Base-by-base conservation (phyloP, 169 alveolate genomes). In the Eimeria necatrix region DNA sequence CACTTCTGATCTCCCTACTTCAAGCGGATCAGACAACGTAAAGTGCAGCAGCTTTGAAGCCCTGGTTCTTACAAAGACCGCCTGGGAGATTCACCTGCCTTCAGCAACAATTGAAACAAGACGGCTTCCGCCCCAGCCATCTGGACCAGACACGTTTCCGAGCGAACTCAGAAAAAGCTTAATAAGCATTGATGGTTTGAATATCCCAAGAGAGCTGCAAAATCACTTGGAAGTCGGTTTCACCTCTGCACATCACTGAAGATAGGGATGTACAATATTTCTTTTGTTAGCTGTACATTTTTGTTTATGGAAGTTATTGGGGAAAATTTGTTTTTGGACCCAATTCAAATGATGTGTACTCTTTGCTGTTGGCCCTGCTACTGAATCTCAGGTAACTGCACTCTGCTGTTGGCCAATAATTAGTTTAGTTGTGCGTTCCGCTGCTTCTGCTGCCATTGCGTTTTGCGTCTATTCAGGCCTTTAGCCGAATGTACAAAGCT, bases 31-130 rank as follows among this genome's bases (percentile, higher is more conserved):
- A 51, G 14, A 24, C 3, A 7, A 4, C 46, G 81, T 41, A 60
- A 49, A n/a, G 6, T 3, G 60, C 6, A 16, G 81, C n/a, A 59
- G 76, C 14, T 85, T 85, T 48, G 93, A 85, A 52, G 93, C 93
- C 32, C 60, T 85, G 81, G 93, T 85, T 41, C 93, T 85, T 64
- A 85, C 93, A 24, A 85, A 61, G 64, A 85, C 93, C 6, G 93
- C 93, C 81, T 85, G 93, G 93, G 93, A 85, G 48, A 60, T 22
- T 78, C 73, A 85, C 53, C 70, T 85, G 12, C 93, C 93, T 5
- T 16, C 60, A 4, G 68, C 52, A n/a, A 49, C 81, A 53, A 22
- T 80, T n/a, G 81, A 48, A 60, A 20, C 64, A 46, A 60, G 26
- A 18, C 10, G 81, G 12, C 83, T 3, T 48, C 68, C 74, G 4